A percentile compares a stretch with the other conserved stretches of the same genome.
Evolutionary conservation across 768 basidiomycete genomes (phyloP).

Genomic region (Rickenella mellea): DNA sequence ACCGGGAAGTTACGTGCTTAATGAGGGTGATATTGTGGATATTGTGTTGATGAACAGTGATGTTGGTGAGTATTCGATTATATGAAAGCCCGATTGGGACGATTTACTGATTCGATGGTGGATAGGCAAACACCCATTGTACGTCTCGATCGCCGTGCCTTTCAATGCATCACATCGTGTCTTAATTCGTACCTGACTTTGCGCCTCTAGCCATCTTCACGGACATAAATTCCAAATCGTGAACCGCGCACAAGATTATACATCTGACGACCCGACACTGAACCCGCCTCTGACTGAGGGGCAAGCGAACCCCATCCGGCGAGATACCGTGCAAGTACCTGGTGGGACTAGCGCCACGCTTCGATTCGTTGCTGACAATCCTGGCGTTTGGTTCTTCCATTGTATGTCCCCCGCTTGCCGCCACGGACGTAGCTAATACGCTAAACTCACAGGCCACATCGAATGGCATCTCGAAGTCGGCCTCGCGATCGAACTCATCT

Average conservation of each 20-base stretch:
- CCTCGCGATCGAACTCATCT: slow-evolving; percentile 77
- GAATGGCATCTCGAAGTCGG: slow-evolving; percentile 84
- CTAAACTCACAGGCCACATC: slow-evolving; percentile 48
- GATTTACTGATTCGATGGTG: no score
- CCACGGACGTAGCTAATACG: slow-evolving; percentile 1
- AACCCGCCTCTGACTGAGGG: slow-evolving; percentile 77
- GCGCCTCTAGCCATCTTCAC: slow-evolving; percentile 73
- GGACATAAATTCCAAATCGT: slow-evolving; percentile 85
- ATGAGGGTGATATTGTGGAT: slow-evolving; percentile 69
- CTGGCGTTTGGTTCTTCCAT: slow-evolving; percentile 83
- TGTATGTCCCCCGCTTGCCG: slow-evolving; percentile 33
- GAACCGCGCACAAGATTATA: slow-evolving; percentile 58
- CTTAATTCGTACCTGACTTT: slow-evolving; percentile 3
- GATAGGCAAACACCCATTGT: slow-evolving; percentile 89
- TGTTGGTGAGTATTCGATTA: no score
- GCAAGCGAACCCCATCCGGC: slow-evolving; percentile 81
- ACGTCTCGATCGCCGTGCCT: slow-evolving; percentile 16
- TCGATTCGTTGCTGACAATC: slow-evolving; percentile 82
- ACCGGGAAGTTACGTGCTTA: slow-evolving; percentile 61
- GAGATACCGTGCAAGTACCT: slow-evolving; percentile 81
- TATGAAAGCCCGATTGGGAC: slow-evolving; percentile 28
- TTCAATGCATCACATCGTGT: slow-evolving; percentile 1
- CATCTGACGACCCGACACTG: slow-evolving; percentile 59
- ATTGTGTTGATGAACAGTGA: slow-evolving; percentile 68
- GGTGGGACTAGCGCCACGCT: slow-evolving; percentile 59